These are phyloP conservation scores for Taxillus chinensis DNA, from an alignment of 164 flowering plant genomes.

Conservation along the genomic window DNA sequence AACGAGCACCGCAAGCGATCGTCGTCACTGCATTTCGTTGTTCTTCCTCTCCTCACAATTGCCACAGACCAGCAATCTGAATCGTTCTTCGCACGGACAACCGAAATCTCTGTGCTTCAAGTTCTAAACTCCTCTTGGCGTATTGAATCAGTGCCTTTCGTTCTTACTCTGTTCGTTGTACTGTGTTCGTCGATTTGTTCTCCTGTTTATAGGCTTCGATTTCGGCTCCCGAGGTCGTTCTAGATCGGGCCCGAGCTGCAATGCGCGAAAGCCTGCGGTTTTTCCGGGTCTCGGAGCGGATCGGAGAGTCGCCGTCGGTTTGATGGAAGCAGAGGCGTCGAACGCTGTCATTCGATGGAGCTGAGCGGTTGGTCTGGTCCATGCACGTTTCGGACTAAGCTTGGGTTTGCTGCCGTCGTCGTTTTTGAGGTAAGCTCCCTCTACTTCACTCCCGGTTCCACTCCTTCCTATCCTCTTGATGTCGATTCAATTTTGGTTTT, in stretches of 20 bases:
- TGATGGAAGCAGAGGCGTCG: background rate
- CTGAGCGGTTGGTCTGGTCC: background rate
- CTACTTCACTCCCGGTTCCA: background rate
- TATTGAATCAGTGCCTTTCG: no score
- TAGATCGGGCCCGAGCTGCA: background rate
- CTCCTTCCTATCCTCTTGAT: background rate
- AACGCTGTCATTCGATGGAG: slow-evolving; percentile 1
- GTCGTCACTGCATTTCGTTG: no score
- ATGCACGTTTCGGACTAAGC: slow-evolving; percentile 1
- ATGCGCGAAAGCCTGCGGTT: background rate
- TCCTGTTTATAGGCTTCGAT: background rate
- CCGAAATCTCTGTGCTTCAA: no score
- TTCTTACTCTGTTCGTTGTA: no score
- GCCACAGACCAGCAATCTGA: no score
- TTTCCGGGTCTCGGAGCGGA: background rate
- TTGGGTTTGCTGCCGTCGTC: slow-evolving; percentile 16
- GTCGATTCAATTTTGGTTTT: background rate
- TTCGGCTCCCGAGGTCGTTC: background rate
- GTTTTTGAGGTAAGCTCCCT: slow-evolving; percentile 26
- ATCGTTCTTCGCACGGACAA: no score
- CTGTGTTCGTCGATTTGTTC: no score
- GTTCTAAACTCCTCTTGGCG: no score
- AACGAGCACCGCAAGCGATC: no score
- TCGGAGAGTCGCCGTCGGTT: background rate
- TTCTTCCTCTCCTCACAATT: no score